phyloP scores from a whole-genome alignment of 2,329 filamentous ascomycete species.

The Aaosphaeria arxii region DNA sequence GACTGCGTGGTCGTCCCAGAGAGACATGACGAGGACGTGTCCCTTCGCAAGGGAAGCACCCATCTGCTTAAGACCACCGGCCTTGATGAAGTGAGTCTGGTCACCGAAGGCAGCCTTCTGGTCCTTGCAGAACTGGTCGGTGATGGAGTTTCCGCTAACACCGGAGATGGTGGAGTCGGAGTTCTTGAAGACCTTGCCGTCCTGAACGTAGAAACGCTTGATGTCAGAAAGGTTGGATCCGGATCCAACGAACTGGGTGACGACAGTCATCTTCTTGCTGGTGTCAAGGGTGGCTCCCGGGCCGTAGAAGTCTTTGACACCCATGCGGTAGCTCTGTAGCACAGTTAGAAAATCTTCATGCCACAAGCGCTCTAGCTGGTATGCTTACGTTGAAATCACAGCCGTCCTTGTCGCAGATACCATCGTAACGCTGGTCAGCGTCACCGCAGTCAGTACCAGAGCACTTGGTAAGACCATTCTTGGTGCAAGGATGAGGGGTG shows the following conservation, averaged over 20 bases:
- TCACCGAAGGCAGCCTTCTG: slow-evolving; percentile 58
- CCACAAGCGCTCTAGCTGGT: not conserved
- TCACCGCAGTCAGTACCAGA: slow-evolving; percentile 43
- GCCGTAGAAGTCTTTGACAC: slow-evolving; percentile 63
- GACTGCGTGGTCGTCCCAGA: slow-evolving; percentile 64
- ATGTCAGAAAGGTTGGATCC: slow-evolving; percentile 45
- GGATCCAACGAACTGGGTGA: slow-evolving; percentile 50
- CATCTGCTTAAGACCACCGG: slow-evolving; percentile 58
- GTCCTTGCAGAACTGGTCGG: slow-evolving; percentile 54
- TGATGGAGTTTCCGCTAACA: slow-evolving; percentile 54
- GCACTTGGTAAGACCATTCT: slow-evolving; percentile 52
- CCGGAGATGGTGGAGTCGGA: slow-evolving; percentile 43
- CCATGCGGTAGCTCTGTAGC: slow-evolving; percentile 55
- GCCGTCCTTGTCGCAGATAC: slow-evolving; percentile 65
- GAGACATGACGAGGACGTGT: slow-evolving; percentile 63
- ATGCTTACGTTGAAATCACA: slow-evolving; percentile 54
- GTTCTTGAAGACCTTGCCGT: slow-evolving; percentile 49
- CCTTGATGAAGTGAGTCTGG: slow-evolving; percentile 49
- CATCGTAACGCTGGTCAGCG: slow-evolving; percentile 54
- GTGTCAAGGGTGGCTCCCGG: slow-evolving; percentile 48
- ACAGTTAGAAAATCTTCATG: slow-evolving; percentile 1
- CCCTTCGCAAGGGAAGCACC: slow-evolving; percentile 53
- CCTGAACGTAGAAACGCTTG: slow-evolving; percentile 50
- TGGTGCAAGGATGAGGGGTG: slow-evolving; percentile 64
- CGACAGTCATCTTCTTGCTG: slow-evolving; percentile 45